phyloP scores from a whole-genome alignment of 495 filamentous ascomycete species.

The Neurospora sp. region DNA sequence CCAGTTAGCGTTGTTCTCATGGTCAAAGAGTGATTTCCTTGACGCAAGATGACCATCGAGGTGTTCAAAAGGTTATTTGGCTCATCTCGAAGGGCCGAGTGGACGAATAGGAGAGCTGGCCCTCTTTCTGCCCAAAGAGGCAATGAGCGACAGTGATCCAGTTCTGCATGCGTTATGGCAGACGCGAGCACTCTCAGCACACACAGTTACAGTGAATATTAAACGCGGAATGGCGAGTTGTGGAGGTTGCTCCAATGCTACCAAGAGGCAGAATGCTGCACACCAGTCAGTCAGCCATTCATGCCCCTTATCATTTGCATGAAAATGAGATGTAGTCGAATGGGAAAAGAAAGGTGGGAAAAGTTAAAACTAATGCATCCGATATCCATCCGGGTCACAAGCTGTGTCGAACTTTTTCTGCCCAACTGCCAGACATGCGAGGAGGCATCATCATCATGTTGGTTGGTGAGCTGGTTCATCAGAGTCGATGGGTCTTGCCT shows the following conservation, averaged over 20 bases:
- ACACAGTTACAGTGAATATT: background rate
- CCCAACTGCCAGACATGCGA: background rate
- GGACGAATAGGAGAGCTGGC: background rate
- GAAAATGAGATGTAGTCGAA: background rate
- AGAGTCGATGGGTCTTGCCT: background rate
- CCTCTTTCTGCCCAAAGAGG: slow-evolving; percentile 6
- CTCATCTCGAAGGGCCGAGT: background rate
- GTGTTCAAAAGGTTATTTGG: background rate
- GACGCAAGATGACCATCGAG: background rate
- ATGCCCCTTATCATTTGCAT: background rate
- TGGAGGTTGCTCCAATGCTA: background rate
- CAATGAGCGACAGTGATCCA: slow-evolving; percentile 9
- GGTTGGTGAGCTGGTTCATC: background rate
- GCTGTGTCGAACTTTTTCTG: background rate
- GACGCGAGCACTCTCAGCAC: background rate
- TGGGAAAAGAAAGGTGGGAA: background rate
- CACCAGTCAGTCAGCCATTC: background rate
- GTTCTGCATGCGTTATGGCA: slow-evolving; percentile 6
- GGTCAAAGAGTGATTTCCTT: slow-evolving; percentile 1
- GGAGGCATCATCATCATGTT: background rate
- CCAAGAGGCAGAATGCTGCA: background rate
- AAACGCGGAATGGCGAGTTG: slow-evolving; percentile 3
- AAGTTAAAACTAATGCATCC: background rate
- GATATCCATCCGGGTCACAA: background rate
- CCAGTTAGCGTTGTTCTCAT: background rate